These are phyloP conservation scores for Neurospora terricola DNA, from an alignment of 495 filamentous ascomycete species.

Conservation along the genomic window DNA sequence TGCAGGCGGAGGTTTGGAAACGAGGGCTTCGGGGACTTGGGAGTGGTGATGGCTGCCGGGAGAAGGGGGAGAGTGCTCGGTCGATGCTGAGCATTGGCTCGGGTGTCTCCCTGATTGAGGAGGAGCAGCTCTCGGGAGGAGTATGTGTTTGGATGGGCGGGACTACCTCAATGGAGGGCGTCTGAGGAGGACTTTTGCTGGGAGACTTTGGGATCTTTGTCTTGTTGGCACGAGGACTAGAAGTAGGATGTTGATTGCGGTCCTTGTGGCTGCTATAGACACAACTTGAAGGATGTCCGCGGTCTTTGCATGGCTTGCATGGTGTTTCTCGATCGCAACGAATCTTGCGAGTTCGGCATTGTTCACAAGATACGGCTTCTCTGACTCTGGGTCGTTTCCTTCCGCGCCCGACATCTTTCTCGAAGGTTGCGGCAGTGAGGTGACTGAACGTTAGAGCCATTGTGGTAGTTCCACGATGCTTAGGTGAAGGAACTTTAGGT, in stretches of 20 bases:
- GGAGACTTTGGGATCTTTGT: neutral
- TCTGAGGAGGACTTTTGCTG: neutral
- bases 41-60: neutral
- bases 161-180: neutral
- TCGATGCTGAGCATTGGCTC: constrained; percentile 2
- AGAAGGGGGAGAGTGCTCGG: neutral
- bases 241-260: neutral
- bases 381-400: constrained; percentile 14
- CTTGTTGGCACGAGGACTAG: neutral
- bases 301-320: constrained; percentile 26
- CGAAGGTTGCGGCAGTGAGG: constrained; percentile 14
- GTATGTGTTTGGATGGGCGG: neutral
- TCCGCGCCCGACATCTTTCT: constrained; percentile 11
- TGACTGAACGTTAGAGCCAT: constrained; percentile 14
- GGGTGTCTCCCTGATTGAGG: constrained; percentile 4
- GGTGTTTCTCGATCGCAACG: constrained; percentile 50
- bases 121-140: constrained; percentile 8
- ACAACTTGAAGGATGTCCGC: constrained; percentile 7
- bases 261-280: constrained; percentile 5
- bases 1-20: constrained; percentile 4
- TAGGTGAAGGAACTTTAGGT: neutral
- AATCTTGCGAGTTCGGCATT: constrained; percentile 49
- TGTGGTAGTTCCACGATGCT: neutral
- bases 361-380: constrained; percentile 13
- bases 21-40: neutral